A percentile compares a stretch with the other conserved stretches of the same genome.
Conservation (phyloP, 202 grass and related monocot genomes). For the Setaria italica region DNA sequence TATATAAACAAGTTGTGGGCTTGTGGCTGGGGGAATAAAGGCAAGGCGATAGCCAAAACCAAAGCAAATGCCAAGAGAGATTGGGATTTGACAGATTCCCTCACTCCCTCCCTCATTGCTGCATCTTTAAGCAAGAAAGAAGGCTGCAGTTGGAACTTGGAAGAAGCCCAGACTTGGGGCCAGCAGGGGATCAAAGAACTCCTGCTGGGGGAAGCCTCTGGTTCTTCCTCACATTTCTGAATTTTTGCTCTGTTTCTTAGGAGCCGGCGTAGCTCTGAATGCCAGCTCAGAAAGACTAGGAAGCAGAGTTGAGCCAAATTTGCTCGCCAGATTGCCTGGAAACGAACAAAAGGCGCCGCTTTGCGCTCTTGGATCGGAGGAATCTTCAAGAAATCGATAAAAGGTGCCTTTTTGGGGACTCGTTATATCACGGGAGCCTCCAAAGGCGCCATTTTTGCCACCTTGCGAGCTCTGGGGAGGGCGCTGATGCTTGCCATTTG, state of each 20-base stretch:
- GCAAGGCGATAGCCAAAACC: not conserved
- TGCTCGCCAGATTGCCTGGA: not conserved
- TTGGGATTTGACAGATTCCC: slow-evolving; percentile 30
- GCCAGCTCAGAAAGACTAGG: not conserved
- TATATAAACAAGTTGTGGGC: not conserved
- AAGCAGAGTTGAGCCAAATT: slow-evolving; percentile 17
- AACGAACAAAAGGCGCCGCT: slow-evolving; percentile 11
- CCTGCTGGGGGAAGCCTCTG: not conserved
- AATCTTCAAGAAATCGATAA: slow-evolving; percentile 16
- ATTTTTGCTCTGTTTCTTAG: not conserved
- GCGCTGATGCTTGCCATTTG: slow-evolving; percentile 37
- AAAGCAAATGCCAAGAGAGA: slow-evolving; percentile 44
- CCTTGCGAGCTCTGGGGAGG: not conserved
- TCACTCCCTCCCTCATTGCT: slow-evolving; percentile 23
- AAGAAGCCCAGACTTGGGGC: not conserved
- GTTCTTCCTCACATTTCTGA: slow-evolving; percentile 15
- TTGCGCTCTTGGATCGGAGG: not conserved
- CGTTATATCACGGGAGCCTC: not conserved
- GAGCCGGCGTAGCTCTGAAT: not conserved
- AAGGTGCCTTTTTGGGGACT: not conserved
- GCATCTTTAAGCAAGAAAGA: slow-evolving; percentile 22
- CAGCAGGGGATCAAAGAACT: not conserved
- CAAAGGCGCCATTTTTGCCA: slow-evolving; percentile 30
- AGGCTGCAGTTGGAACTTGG: not conserved
- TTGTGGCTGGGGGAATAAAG: not conserved